Evolutionary conservation across 768 basidiomycete species (phyloP), one percentile per base, ranked within the genome.

Genomic region (Leccinum barrowsii): DNA sequence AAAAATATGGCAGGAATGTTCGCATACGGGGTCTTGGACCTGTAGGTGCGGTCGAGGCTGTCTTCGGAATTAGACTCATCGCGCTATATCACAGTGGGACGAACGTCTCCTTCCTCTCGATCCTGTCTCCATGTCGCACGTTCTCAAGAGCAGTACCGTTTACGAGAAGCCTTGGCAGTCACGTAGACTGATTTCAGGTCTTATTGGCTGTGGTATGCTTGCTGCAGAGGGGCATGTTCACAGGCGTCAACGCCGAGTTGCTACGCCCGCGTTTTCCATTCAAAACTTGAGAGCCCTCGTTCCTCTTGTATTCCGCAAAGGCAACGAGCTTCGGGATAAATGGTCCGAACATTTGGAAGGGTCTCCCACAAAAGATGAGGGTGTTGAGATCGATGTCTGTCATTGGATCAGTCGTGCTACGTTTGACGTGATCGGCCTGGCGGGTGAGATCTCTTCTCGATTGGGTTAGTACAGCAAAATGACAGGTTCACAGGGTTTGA

Each of bases 401-500:
- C 84, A 82, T 63, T 95, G 89, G 88, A 73, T 94, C 34, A 89
- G 86, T 61, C 81, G 92, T 46, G 86, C 87, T 8, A 93, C 93
- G 0, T 90, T 97, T 66, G 94, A 96, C 70, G 86, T 95, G 47
- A 93, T 97, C 63, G 94, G 93, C 1, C 70, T 91, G n/a, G 90
- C 93, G 44, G 90, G 90, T 90, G 56, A 49, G 76, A n/a, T 7
- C 22, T 57, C 24, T 49, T 42, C 28, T 13, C 40, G 37, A 47
- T 55, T 28, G 63, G 63, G 13, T 28, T 37, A n/a, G 13, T 32
- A 50, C 30, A 15, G 5, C 32, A 30, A 57, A 46, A 5, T 60
- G n/a, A 66, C 51, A 5, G 26, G 34, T 55, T 11, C 49, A 6
- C 52, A 92, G 91, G 89, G 2, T 96, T 95, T 67, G 90, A 86